Evolutionary conservation across 2,329 filamentous ascomycete species (phyloP).

Genomic region (Epichloe gansuensis): DNA sequence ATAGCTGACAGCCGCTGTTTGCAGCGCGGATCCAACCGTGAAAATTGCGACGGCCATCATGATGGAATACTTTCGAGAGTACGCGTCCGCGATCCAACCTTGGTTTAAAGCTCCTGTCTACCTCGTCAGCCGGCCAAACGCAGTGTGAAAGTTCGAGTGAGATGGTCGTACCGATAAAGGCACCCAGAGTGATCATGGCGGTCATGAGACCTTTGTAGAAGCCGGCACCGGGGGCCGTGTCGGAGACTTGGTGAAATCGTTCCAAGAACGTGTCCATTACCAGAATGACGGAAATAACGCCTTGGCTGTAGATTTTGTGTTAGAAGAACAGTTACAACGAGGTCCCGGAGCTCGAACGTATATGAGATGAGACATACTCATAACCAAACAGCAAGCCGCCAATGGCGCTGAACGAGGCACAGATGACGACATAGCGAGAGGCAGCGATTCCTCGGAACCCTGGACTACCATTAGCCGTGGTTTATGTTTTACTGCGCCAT

Average conservation of each 20-base stretch:
- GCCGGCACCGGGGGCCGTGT: constrained; percentile 25
- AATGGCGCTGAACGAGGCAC: constrained; percentile 22
- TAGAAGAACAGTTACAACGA: background rate
- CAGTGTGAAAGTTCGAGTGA: too few relatives aligned
- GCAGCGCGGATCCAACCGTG: constrained; percentile 29
- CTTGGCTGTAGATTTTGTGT: constrained; percentile 16
- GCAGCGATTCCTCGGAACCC: constrained; percentile 20
- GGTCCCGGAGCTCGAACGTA: background rate
- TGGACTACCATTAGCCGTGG: background rate
- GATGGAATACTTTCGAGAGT: constrained; percentile 22
- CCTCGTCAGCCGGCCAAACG: too few relatives aligned
- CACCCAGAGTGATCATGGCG: constrained; percentile 34
- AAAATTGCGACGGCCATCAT: constrained; percentile 22
- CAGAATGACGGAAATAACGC: constrained; percentile 27
- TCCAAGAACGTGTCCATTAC: constrained; percentile 23
- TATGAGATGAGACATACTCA: constrained; percentile 8
- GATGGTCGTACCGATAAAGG: constrained; percentile 25
- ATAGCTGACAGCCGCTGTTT: constrained; percentile 27
- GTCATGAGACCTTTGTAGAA: constrained; percentile 32
- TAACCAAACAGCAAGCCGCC: constrained; percentile 29
- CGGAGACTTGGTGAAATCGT: constrained; percentile 20
- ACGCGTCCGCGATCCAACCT: constrained; percentile 23
- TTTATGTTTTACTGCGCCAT: background rate
- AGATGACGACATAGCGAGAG: constrained; percentile 21
- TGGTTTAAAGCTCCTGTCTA: constrained; percentile 29